These are phyloP conservation scores for Zoysia matrella DNA, from an alignment of 202 grass and related monocot genomes.

Conservation along the genomic window DNA sequence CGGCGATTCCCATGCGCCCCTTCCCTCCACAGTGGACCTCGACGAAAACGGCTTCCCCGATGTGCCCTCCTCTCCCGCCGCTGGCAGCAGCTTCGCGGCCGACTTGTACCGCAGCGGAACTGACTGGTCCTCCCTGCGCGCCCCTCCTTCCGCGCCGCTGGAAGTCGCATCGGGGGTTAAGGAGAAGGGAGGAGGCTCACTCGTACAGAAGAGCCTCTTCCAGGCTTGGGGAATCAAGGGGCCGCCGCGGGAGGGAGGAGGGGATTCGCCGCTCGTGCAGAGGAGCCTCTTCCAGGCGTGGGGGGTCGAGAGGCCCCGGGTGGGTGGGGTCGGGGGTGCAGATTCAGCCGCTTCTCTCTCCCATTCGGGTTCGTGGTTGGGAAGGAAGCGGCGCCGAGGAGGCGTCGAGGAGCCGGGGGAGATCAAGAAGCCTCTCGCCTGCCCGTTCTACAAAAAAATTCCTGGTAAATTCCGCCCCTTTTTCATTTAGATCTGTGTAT, in stretches of 20 bases:
- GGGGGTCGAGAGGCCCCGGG: constrained; percentile 49
- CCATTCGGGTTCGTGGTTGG: constrained; percentile 14
- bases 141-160: constrained; percentile 7
- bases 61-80: constrained; percentile 25
- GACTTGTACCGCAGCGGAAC: constrained; percentile 10
- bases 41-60: constrained; percentile 67
- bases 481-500: constrained; percentile 7
- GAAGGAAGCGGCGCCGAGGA: constrained; percentile 39
- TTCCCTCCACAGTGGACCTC: constrained; percentile 17
- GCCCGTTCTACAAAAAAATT: constrained; percentile 85
- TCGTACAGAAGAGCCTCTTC: constrained; percentile 67
- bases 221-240: constrained; percentile 64
- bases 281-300: constrained; percentile 49
- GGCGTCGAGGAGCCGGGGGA: background rate
- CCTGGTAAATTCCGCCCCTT: constrained; percentile 40
- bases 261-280: constrained; percentile 8
- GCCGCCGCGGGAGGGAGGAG: background rate
- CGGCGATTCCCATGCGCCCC: constrained; percentile 12
- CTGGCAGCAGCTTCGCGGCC: constrained; percentile 18
- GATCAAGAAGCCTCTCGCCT: constrained; percentile 23
- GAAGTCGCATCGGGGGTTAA: constrained; percentile 6
- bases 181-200: constrained; percentile 19
- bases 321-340: background rate
- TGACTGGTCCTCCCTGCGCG: constrained; percentile 55
- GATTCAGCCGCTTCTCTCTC: constrained; percentile 2